Conservation (phyloP, 441 rosid species). For the Dalechampia spathulata region DNA sequence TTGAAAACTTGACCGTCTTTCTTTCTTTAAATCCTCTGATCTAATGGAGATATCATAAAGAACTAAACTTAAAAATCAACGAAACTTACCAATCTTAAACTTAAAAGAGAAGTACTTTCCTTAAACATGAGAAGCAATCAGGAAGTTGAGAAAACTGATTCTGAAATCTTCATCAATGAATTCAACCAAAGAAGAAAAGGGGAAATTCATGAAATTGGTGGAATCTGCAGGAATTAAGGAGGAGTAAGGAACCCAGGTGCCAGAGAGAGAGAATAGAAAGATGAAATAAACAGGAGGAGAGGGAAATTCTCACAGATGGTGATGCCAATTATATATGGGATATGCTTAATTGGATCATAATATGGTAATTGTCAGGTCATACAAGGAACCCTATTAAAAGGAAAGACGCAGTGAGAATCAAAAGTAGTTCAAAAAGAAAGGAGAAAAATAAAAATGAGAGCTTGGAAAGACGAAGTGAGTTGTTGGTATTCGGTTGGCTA, state of each 20-base stretch:
- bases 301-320: slow-evolving; percentile 15
- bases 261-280: too few relatives aligned
- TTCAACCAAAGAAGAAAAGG: too few relatives aligned
- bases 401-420: slow-evolving; percentile 14
- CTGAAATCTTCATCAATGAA: too few relatives aligned
- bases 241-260: too few relatives aligned
- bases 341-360: too few relatives aligned
- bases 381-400: slow-evolving; percentile 14
- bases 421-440: slow-evolving; percentile 15
- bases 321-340: too few relatives aligned
- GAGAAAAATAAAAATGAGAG: slow-evolving; percentile 15
- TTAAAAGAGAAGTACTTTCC: slow-evolving; percentile 10
- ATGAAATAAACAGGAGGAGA: too few relatives aligned
- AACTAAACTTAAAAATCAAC: slow-evolving; percentile 13
- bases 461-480: slow-evolving; percentile 10
- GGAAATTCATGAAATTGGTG: too few relatives aligned
- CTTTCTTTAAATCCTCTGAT: neutral
- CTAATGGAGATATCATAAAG: slow-evolving; percentile 11
- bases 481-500: slow-evolving; percentile 47
- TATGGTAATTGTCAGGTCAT: slow-evolving; percentile 5
- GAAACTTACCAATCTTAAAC: slow-evolving; percentile 12
- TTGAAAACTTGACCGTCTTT: neutral
- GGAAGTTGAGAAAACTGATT: too few relatives aligned
- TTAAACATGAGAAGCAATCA: slow-evolving; percentile 13
- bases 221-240: too few relatives aligned